Evolutionary conservation across 2,329 filamentous ascomycete species (phyloP).

Genomic region (Aurifilum marmelostoma): DNA sequence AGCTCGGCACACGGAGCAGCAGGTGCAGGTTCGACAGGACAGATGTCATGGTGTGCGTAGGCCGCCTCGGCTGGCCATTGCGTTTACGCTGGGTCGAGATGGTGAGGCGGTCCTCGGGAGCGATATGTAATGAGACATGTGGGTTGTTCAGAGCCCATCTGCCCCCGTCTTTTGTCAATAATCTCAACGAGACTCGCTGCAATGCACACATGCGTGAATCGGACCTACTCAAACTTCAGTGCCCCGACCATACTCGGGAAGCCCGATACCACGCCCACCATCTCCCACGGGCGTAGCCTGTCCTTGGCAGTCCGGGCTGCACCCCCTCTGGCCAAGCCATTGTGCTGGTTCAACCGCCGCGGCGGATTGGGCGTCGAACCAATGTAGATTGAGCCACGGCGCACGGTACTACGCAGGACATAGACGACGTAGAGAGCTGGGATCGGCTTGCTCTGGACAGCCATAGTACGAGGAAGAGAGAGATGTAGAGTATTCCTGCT

Average conservation of each 20-base stretch:
- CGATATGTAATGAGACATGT: slow-evolving; percentile 78
- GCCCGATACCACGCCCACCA: slow-evolving; percentile 82
- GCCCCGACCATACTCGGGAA: slow-evolving; percentile 88
- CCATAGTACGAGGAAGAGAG: slow-evolving; percentile 39
- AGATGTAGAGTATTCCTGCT: neutral
- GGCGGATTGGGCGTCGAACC: slow-evolving; percentile 90
- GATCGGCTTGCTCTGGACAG: slow-evolving; percentile 59
- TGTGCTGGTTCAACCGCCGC: slow-evolving; percentile 86
- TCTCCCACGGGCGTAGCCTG: slow-evolving; percentile 83
- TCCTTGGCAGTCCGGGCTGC: slow-evolving; percentile 73
- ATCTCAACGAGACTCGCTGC: neutral
- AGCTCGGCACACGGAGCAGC: slow-evolving; percentile 77
- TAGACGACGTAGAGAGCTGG: slow-evolving; percentile 94
- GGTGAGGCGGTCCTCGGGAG: slow-evolving; percentile 62
- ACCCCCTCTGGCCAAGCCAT: slow-evolving; percentile 81
- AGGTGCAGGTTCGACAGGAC: slow-evolving; percentile 81
- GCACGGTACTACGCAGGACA: slow-evolving; percentile 80
- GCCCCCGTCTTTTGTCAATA: neutral
- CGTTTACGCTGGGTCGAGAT: slow-evolving; percentile 54
- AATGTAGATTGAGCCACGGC: slow-evolving; percentile 76
- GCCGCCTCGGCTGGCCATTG: slow-evolving; percentile 59
- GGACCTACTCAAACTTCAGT: slow-evolving; percentile 82
- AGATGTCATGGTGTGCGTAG: slow-evolving; percentile 64
- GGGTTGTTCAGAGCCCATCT: slow-evolving; percentile 94
- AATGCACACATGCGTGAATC: neutral